Conservation (phyloP, 1,139 yeast genomes). For the Insectozyma bohioensis region DNA sequence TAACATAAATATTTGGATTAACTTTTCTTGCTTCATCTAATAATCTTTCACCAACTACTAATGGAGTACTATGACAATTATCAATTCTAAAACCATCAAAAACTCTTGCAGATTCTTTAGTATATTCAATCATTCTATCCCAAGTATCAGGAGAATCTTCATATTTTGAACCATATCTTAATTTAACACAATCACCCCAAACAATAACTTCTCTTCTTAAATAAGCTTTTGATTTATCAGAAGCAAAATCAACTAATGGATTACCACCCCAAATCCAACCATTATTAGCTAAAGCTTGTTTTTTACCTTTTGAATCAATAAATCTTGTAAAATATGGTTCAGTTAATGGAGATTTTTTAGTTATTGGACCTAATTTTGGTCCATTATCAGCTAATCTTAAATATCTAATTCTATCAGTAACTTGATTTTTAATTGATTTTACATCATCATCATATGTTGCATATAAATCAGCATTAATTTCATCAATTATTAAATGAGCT, state of each 20-base stretch:
- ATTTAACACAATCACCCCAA: slow-evolving; percentile 97
- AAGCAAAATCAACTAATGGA: slow-evolving; percentile 91
- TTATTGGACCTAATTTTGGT: slow-evolving; percentile 69
- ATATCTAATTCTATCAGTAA: slow-evolving; percentile 73
- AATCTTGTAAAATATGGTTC: slow-evolving; percentile 89
- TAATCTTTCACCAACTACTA: slow-evolving; percentile 88
- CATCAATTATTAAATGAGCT: slow-evolving; percentile 63
- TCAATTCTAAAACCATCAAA: slow-evolving; percentile 92
- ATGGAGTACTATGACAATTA: slow-evolving; percentile 93
- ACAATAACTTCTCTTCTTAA: slow-evolving; percentile 89
- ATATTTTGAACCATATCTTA: slow-evolving; percentile 76
- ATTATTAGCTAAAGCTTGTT: slow-evolving; percentile 82
- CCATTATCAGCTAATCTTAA: slow-evolving; percentile 77
- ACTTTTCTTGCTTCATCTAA: slow-evolving; percentile 85
- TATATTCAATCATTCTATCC: slow-evolving; percentile 82
- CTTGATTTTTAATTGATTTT: slow-evolving; percentile 60
- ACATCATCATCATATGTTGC: slow-evolving; percentile 75
- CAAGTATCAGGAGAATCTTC: slow-evolving; percentile 87
- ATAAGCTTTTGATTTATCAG: slow-evolving; percentile 74
- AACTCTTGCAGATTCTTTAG: slow-evolving; percentile 67
- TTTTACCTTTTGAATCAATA: slow-evolving; percentile 49
- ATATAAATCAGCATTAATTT: slow-evolving; percentile 73
- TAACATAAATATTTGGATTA: slow-evolving; percentile 85
- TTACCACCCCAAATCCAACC: slow-evolving; percentile 99
- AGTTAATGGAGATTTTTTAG: slow-evolving; percentile 58